Evolutionary conservation across 2,329 filamentous ascomycete species (phyloP), one percentile per base, ranked within the genome.

Genomic region (Cercospora sp.): DNA sequence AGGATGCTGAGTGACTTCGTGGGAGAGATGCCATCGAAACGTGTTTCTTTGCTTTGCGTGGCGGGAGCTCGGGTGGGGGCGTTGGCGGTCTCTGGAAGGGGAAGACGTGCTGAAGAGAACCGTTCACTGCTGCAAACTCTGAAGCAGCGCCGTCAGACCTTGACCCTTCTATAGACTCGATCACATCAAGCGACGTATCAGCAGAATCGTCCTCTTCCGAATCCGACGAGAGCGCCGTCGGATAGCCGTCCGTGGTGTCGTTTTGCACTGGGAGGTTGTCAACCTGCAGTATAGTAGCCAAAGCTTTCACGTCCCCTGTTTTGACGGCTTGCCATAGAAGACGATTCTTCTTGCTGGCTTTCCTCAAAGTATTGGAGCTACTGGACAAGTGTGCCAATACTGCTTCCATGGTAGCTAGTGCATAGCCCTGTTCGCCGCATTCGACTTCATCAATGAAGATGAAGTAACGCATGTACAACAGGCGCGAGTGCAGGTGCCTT

Each of bases 381-480:
- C 89, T 87, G 8, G 90, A 87, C 2, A 99, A 86, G 77, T 99
- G 98, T 1, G 92, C 89, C 37, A 99, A 81, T 0, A 99, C 95
- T 6, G 93, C 95, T 79, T 99, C 95, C 69, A 98, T 92, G 0
- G 95, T 99, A 79, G 94, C 98, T 61, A 99, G 81, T 0, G 94
- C 94, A 79, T 99, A 99, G 8, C 95, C 95, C 84, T 96, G 90
- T 81, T 99, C 95, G 60, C 95, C 95, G 69, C 89, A 96, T 73
- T 99, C 95, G 8, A 99, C 93, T 80, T 99, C 95, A 74, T 98
- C 95, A 61, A 97, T 94, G 80, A 97, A 99, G 73, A 97, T 95
- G 77, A 97, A 99, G 76, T 97, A 93, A 53, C 94, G 91, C 85
- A 98, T 97, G 78, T 98, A 99, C n/a, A 91, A 85, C 58, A 99